Base-by-base conservation (phyloP, 257 asterid genomes). In the Nicotiana tomentosiformis region DNA sequence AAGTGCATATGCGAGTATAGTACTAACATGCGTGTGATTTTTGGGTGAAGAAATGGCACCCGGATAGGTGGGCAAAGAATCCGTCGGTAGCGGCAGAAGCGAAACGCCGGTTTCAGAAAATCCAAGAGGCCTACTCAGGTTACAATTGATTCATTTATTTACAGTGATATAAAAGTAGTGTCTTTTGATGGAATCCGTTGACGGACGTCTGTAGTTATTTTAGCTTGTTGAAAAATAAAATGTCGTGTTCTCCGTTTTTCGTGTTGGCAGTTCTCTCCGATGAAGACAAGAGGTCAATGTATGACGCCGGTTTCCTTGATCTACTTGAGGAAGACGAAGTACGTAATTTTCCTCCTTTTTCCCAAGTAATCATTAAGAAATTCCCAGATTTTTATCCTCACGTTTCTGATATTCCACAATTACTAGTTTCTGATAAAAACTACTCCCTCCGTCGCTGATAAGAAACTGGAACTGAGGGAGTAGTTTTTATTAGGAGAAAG, bases 221-320 rank as follows among this genome's bases (percentile, higher is more conserved):
- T 8, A 43, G 53, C 23, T 74, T 55, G n/a, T 66, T 66, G 16
- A 20, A 61, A 33, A 35, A 12, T 30, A 43, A 7, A 43, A 12
- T 37, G 26, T 12, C 4, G 12, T 0, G 29, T 77, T 81, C 23
- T 68, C 66, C 65, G 53, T 80, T 57, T 69, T 70, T 66, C 76
- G 32, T 84, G 76, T 83, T 86, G 82, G 83, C 91, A 93, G 98
- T 93, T 26, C 87, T 95, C 72, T 95, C 98, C 23, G 97, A 95
- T 77, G 84, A 90, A 84, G 97, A 88, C 86, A 93, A 91, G 94
- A 90, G 97, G 82, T 90, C 99, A 87, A 89, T 95, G 92, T 93
- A 95, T 88, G 98, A 93, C 83, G 95, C 95, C 32, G 98, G 99
- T 35, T 92, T 93, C 84, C 97, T 95, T 26, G 94, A 92, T 87